Conservation (phyloP, 2,329 filamentous ascomycete genomes). For the Phaeosphaeriaceae sp. region DNA sequence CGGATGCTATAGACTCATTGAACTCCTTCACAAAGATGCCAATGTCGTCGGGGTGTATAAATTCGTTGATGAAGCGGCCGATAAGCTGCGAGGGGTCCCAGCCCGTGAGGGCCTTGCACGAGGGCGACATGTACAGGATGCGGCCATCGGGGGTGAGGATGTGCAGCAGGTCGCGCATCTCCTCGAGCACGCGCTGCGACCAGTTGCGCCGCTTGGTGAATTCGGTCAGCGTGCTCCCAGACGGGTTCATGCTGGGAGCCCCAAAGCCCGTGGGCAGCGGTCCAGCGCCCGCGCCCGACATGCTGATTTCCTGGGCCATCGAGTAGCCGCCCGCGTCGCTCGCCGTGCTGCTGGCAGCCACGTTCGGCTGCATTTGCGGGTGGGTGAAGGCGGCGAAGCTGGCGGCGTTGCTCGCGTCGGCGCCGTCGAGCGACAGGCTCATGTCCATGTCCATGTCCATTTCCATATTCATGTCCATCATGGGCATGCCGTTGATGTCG, state of each 20-base stretch:
- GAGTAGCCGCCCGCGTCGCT: constrained; percentile 32
- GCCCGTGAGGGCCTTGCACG: constrained; percentile 75
- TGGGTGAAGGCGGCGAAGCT: constrained; percentile 31
- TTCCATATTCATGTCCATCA: constrained; percentile 52
- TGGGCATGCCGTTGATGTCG: constrained; percentile 45
- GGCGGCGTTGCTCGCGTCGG: constrained; percentile 24
- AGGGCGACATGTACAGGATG: constrained; percentile 86
- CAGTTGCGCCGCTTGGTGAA: constrained; percentile 76
- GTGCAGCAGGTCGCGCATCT: constrained; percentile 86
- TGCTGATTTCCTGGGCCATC: constrained; percentile 31
- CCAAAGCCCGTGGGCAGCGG: constrained; percentile 64
- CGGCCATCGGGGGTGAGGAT: constrained; percentile 85
- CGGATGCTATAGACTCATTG: constrained; percentile 84
- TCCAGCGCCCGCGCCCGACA: constrained; percentile 59
- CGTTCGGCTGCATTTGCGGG: constrained; percentile 34
- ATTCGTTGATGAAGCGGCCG: constrained; percentile 78
- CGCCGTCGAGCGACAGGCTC: constrained; percentile 46
- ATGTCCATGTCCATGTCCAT: constrained; percentile 49
- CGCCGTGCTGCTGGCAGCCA: constrained; percentile 32
- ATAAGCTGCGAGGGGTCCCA: constrained; percentile 74
- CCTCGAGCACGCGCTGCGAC: constrained; percentile 87
- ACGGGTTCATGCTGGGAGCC: constrained; percentile 50
- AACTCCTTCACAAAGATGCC: constrained; percentile 85
- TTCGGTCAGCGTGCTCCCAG: constrained; percentile 66
- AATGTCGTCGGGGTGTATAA: constrained; percentile 85